Evolutionary conservation across 2,329 filamentous ascomycete species (phyloP), one percentile per base, ranked within the genome.

Genomic region (Penicillium frequentans): DNA sequence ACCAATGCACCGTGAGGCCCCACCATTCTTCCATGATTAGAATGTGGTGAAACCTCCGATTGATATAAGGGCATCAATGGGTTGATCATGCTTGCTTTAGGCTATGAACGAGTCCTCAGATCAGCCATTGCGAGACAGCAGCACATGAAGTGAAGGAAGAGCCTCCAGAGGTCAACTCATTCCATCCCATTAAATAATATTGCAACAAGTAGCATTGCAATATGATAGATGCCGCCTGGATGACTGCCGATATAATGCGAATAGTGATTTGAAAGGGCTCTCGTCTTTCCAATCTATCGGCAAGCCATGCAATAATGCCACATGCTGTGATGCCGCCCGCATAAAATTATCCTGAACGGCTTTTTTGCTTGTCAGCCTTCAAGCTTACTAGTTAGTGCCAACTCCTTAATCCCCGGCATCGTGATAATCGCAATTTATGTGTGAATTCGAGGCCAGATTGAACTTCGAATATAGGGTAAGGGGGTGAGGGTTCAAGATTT

Each of bases 181-280:
- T 11, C 10, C 13, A 31, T 5, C 29, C 13, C 29, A 14, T 31
- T 14, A 2, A 31, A 14, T 2, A 31, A 14, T 31, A 0, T 14
- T 31, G 29, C 29, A 31, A 6, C 13, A 4, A 31, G 10, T 31
- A 31, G 10, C 13, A 14, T 31, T 14, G 26, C 46, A 21, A 48
- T 10, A 23, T 48, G 24, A n/a, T 27, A 14, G 27, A 48, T 8
- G 46, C 46, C 9, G 46, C n/a, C 14, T 33, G 24, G 29, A 48
- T 48, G 46, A 33, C n/a, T 54, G 29, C 29, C 29, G 13, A 31
- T 31, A 14, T 14, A 31, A 11, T 31, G 11, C 29, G 58, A n/a
- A 66, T 19, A 8, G 58, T 63, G 8, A 58, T 55, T 14, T 66
- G 42, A 55, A 55, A 47, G 3, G 54, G 35, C n/a, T 3, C 1